Evolutionary conservation across 176 grass and related monocot genomes (phyloP).

Genomic region (Triticum monococcum): DNA sequence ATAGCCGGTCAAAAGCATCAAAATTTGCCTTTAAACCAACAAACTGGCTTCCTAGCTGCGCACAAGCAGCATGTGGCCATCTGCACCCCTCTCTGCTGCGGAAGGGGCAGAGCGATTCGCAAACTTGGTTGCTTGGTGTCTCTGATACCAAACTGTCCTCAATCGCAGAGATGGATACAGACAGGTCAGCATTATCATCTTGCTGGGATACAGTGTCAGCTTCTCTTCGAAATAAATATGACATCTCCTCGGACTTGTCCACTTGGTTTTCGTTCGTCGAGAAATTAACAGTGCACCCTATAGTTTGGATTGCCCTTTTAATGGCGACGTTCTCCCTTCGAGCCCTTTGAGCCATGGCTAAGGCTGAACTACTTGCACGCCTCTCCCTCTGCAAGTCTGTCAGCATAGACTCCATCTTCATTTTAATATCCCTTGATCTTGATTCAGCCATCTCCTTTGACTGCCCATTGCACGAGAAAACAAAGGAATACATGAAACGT

Average conservation of each 20-base stretch:
- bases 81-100: constrained; percentile 77
- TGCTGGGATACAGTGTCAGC: constrained; percentile 25
- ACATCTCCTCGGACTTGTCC: constrained; percentile 44
- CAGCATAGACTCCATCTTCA: constrained; percentile 50
- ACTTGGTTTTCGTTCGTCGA: constrained; percentile 33
- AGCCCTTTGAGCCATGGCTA: constrained; percentile 56
- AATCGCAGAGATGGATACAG: constrained; percentile 76
- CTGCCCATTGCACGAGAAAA: constrained; percentile 43
- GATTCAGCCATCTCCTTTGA: constrained; percentile 61
- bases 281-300: constrained; percentile 82
- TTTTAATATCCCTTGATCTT: constrained; percentile 61
- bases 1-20: constrained; percentile 84
- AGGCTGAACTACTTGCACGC: constrained; percentile 44
- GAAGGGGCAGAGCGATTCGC: constrained; percentile 80
- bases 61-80: constrained; percentile 82
- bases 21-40: constrained; percentile 94
- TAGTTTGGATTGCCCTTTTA: constrained; percentile 74
- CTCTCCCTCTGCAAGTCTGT: constrained; percentile 68
- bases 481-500: neutral
- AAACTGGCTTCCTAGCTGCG: constrained; percentile 90
- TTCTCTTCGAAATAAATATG: constrained; percentile 41
- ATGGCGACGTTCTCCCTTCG: constrained; percentile 67
- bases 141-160: constrained; percentile 65
- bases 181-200: constrained; percentile 55
- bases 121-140: constrained; percentile 45